Conservation (phyloP, 257 asterid genomes). For the Leonotis leonurus region DNA sequence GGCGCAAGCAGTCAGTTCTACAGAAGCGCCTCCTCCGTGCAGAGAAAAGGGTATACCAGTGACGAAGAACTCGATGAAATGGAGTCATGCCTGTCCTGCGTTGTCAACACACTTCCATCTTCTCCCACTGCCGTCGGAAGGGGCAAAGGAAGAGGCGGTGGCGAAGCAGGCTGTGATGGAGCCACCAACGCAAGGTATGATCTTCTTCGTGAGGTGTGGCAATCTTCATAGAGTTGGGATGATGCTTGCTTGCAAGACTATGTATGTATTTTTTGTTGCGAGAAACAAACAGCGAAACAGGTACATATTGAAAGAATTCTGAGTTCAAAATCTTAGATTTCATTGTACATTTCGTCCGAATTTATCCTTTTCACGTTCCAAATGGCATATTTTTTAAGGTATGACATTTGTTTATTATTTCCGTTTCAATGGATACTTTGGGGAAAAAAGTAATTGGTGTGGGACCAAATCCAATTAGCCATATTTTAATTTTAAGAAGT, state of each 20-base stretch:
- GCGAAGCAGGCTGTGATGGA: constrained; percentile 23
- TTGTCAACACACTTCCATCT: constrained; percentile 36
- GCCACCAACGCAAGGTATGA: constrained; percentile 55
- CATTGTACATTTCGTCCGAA: no score
- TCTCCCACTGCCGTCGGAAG: constrained; percentile 26
- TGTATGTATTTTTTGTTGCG: constrained; percentile 1
- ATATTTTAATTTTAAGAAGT: no score
- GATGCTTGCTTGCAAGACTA: constrained; percentile 1
- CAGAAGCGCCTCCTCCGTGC: constrained; percentile 60
- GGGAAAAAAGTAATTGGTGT: no score
- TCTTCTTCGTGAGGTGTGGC: constrained; percentile 93
- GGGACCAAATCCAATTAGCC: no score
- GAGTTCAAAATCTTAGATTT: no score
- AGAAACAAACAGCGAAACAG: no score
- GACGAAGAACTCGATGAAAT: constrained; percentile 86
- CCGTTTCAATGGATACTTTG: no score
- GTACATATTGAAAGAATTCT: constrained; percentile 9
- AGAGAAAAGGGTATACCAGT: constrained; percentile 88
- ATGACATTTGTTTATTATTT: no score
- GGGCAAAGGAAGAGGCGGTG: constrained; percentile 18
- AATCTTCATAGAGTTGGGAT: constrained; percentile 20
- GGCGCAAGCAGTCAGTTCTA: constrained; percentile 38
- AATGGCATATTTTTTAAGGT: no score
- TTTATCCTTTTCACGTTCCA: no score
- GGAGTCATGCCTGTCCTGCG: constrained; percentile 51